Percentiles rank a stretch among this genome's conserved stretches.
Conservation (phyloP, 1,139 yeast genomes). For the Debaryomycetaceae sp. region DNA sequence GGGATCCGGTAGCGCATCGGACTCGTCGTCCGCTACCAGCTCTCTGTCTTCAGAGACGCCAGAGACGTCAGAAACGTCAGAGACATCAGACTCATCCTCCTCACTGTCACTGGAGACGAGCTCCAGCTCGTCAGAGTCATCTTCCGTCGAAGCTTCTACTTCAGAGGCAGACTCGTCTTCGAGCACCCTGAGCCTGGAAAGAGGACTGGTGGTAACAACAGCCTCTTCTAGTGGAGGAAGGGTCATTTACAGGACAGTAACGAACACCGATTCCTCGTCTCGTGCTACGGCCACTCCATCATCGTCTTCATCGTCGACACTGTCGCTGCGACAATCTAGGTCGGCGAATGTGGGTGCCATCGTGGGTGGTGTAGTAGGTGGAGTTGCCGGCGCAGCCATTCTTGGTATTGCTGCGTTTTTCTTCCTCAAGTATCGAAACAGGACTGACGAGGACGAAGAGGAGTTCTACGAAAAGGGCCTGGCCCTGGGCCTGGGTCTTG, state of each 20-base stretch:
- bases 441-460: conserved; percentile 45
- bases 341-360: conserved; percentile 48
- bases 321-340: conserved; percentile 7
- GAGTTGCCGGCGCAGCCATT: conserved; percentile 45
- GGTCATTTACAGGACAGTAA: conserved; percentile 17
- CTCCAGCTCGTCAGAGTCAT: background rate
- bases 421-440: conserved; percentile 42
- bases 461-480: conserved; percentile 35
- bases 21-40: conserved; percentile 12
- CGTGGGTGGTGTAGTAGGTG: conserved; percentile 71
- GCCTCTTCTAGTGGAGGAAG: conserved; percentile 14
- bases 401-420: conserved; percentile 46
- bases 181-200: background rate
- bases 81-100: background rate
- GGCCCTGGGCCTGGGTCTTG: conserved; percentile 4
- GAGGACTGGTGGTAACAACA: conserved; percentile 8
- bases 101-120: conserved; percentile 1
- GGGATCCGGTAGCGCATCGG: conserved; percentile 20
- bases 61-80: conserved; percentile 1
- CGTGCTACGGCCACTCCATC: conserved; percentile 22
- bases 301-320: conserved; percentile 17
- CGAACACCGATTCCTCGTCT: conserved; percentile 8
- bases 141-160: background rate
- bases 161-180: background rate
- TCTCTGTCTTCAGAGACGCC: conserved; percentile 6